Evolutionary conservation across 2,329 filamentous ascomycete genomes (phyloP), one percentile per base, ranked within the genome.

Genomic region (Teratosphaeria destructans): DNA sequence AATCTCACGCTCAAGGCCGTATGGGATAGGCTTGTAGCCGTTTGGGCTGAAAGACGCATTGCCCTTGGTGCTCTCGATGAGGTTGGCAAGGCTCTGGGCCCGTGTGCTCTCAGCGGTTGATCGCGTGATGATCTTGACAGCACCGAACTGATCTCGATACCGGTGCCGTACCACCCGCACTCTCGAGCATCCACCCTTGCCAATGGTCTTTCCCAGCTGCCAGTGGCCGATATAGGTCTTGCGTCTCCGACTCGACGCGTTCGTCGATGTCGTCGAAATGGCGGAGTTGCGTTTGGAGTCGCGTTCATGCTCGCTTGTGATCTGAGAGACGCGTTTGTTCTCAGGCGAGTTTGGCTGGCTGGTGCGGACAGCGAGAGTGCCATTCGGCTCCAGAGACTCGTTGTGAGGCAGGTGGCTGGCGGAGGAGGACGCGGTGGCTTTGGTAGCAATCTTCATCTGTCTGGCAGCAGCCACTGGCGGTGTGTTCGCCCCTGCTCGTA

Each of bases 51-150:
- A 55, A 5, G 63, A 60, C 8, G 61, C 52, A 35, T 62, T 63
- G 7, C 63, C 63, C 74, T 83, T 80, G 63, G 88, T 86, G 72
- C 85, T 88, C 66, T 86, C 83, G 70, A 93, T 90, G 63, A 96
- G 82, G 55, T 89, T 87, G 14, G 88, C 88, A 71, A 96, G 81
- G 72, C 92, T 96, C 65, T 90, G 86, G 57, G 91, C 90, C 64
- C 94, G 88, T 1, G 90, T 87, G 68, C 92, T 83, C 61, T 89
- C 86, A 12, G 89, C 90, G 57, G 85, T 88, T 60, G 73, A 72
- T 73, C 95, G 92, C 60, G 90, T 90, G 32, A 99, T 89, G 68
- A 99, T 97, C 78, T 99, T 99, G 71, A 96, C 88, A 2, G 94
- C 94, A 3, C 91, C 94, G 56, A 87, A 81, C 68, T 96, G 87